These are phyloP conservation scores for Colletotrichum higginsianum DNA, from an alignment of 2,329 filamentous ascomycete species.

Conservation along the genomic window DNA sequence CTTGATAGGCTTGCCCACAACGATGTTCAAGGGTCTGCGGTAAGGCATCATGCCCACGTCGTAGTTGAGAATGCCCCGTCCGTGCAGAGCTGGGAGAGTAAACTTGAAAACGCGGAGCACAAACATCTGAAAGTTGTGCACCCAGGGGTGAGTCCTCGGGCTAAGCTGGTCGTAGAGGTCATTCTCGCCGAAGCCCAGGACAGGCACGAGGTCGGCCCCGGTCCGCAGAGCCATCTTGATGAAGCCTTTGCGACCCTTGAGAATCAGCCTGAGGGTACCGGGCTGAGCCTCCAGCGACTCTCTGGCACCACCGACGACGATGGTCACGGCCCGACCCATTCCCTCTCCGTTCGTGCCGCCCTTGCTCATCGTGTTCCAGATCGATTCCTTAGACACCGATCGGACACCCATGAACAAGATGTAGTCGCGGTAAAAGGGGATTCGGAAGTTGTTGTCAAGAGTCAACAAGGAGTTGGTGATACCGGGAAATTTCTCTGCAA, in stretches of 20 bases:
- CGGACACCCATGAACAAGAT: slow-evolving; percentile 89
- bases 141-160: slow-evolving; percentile 80
- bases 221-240: slow-evolving; percentile 92
- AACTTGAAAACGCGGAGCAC: slow-evolving; percentile 92
- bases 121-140: slow-evolving; percentile 86
- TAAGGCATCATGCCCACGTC: slow-evolving; percentile 98
- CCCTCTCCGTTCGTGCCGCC: slow-evolving; percentile 85
- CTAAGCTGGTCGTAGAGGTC: slow-evolving; percentile 94
- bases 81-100: slow-evolving; percentile 91
- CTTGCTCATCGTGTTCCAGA: slow-evolving; percentile 87
- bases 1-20: slow-evolving; percentile 86
- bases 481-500: slow-evolving; percentile 89
- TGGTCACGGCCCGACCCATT: slow-evolving; percentile 95
- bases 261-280: slow-evolving; percentile 80
- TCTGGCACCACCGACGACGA: slow-evolving; percentile 92
- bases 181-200: slow-evolving; percentile 95
- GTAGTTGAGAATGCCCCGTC: slow-evolving; percentile 95
- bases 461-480: slow-evolving; percentile 96
- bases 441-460: slow-evolving; percentile 94
- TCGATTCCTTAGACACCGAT: slow-evolving; percentile 92
- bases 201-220: slow-evolving; percentile 94
- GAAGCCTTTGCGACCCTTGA: slow-evolving; percentile 90
- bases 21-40: slow-evolving; percentile 87
- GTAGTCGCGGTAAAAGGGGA: slow-evolving; percentile 95
- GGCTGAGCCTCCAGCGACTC: slow-evolving; percentile 93